phyloP scores from a whole-genome alignment of 495 filamentous ascomycete species.

The Penicillium mononematosum region DNA sequence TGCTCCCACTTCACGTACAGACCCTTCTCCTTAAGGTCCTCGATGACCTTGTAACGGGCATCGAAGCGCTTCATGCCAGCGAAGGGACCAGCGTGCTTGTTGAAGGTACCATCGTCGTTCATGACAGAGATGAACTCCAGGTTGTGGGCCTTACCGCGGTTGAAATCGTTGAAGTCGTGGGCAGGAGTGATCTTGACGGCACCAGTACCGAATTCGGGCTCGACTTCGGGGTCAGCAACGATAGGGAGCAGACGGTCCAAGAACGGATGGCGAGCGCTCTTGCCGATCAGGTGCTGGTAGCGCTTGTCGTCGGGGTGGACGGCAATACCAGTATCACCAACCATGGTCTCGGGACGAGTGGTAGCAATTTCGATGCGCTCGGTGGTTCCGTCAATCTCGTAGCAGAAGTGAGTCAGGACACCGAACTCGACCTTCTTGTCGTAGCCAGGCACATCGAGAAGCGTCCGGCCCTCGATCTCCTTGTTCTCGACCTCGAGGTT shows the following conservation, averaged over 20 bases:
- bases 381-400: conserved; percentile 61
- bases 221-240: conserved; percentile 68
- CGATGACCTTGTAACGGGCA: conserved; percentile 67
- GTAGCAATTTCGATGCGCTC: conserved; percentile 75
- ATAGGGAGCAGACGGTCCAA: conserved; percentile 65
- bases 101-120: conserved; percentile 64
- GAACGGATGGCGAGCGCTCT: conserved; percentile 69
- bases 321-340: conserved; percentile 74
- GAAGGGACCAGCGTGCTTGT: conserved; percentile 59
- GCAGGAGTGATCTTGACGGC: conserved; percentile 78
- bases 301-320: conserved; percentile 72
- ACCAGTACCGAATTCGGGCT: conserved; percentile 75
- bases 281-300: conserved; percentile 65
- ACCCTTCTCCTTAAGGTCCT: conserved; percentile 66
- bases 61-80: conserved; percentile 74
- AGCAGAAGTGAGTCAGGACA: conserved; percentile 68
- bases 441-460: conserved; percentile 64
- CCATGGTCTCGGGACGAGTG: conserved; percentile 79
- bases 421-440: conserved; percentile 71
- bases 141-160: conserved; percentile 65
- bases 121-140: conserved; percentile 52
- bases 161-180: conserved; percentile 77
- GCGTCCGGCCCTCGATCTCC: conserved; percentile 65
- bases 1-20: conserved; percentile 75
- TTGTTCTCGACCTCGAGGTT: conserved; percentile 76